A percentile compares a stretch with the other conserved stretches of the same genome.
Conservation (phyloP, 768 basidiomycete genomes). For the Amanita jacksonii region DNA sequence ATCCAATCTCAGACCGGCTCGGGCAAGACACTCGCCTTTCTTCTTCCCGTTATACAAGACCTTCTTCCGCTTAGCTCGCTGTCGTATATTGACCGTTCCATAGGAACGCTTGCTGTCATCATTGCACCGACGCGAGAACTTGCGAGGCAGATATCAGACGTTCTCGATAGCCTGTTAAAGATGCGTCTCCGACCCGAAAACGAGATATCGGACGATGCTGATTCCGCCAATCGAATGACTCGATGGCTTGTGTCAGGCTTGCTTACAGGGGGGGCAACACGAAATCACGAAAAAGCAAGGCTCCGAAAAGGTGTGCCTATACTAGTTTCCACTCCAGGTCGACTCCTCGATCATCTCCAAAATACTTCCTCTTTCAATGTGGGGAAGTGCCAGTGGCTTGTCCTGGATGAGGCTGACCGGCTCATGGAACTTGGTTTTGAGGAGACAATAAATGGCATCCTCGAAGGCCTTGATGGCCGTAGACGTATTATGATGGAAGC, state of each 20-base stretch:
- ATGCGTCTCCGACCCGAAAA: constrained; percentile 58
- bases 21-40: constrained; percentile 89
- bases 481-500: constrained; percentile 64
- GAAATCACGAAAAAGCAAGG: constrained; percentile 91
- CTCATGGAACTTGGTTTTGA: constrained; percentile 98
- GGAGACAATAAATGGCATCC: constrained; percentile 86
- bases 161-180: constrained; percentile 74
- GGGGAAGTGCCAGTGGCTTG: constrained; percentile 90
- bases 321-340: constrained; percentile 90
- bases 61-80: constrained; percentile 80
- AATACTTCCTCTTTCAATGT: constrained; percentile 90
- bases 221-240: constrained; percentile 38
- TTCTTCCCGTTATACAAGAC: constrained; percentile 92
- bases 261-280: constrained; percentile 88
- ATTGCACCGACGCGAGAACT: constrained; percentile 94
- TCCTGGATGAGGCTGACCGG: constrained; percentile 95
- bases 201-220: constrained; percentile 41
- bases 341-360: constrained; percentile 92
- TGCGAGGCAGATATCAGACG: constrained; percentile 93
- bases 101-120: constrained; percentile 91
- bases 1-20: constrained; percentile 97
- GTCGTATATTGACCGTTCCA: constrained; percentile 91
- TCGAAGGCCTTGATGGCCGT: constrained; percentile 80
- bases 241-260: constrained; percentile 93
- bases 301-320: constrained; percentile 93